Conservation (phyloP, 2,329 filamentous ascomycete genomes). For the Sporothrix euskadiensis region DNA sequence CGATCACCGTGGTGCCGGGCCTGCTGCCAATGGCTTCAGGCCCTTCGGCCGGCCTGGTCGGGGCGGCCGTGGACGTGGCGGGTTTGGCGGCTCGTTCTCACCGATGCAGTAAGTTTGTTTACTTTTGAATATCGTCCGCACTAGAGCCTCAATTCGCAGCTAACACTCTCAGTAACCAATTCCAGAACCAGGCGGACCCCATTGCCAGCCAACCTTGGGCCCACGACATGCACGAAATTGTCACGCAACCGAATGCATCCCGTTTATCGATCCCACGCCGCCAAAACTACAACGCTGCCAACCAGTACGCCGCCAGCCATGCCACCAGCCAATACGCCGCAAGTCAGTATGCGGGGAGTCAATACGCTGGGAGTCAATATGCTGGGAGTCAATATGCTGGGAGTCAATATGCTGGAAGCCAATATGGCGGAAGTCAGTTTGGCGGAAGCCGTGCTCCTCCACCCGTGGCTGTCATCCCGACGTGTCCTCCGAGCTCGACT, state of each 20-base stretch:
- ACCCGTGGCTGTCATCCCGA: slow-evolving; percentile 53
- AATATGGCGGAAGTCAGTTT: slow-evolving; percentile 43
- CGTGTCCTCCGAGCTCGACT: slow-evolving; percentile 58
- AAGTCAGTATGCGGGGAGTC: slow-evolving; percentile 29
- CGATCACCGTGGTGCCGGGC: slow-evolving; percentile 80
- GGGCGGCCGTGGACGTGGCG: slow-evolving; percentile 58
- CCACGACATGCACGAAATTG: slow-evolving; percentile 86
- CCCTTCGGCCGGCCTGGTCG: slow-evolving; percentile 65
- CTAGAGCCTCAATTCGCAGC: not conserved
- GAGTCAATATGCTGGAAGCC: slow-evolving; percentile 25
- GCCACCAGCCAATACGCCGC: slow-evolving; percentile 28
- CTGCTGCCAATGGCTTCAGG: slow-evolving; percentile 74
- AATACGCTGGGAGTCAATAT: slow-evolving; percentile 33
- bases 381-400: slow-evolving; percentile 43
- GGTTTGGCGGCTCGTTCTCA: slow-evolving; percentile 57
- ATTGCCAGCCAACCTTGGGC: slow-evolving; percentile 78
- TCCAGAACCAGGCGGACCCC: slow-evolving; percentile 49
- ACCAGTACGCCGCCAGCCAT: slow-evolving; percentile 21
- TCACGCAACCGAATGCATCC: slow-evolving; percentile 49
- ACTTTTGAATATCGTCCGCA: slow-evolving; percentile 14
- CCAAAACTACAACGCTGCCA: slow-evolving; percentile 19
- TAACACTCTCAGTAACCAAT: slow-evolving; percentile 39
- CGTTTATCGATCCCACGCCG: slow-evolving; percentile 40
- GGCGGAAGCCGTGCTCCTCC: not conserved
- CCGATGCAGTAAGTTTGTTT: slow-evolving; percentile 56